Base-by-base conservation (phyloP, 352 stramenopile species). In the Globisporangium barbulae region DNA sequence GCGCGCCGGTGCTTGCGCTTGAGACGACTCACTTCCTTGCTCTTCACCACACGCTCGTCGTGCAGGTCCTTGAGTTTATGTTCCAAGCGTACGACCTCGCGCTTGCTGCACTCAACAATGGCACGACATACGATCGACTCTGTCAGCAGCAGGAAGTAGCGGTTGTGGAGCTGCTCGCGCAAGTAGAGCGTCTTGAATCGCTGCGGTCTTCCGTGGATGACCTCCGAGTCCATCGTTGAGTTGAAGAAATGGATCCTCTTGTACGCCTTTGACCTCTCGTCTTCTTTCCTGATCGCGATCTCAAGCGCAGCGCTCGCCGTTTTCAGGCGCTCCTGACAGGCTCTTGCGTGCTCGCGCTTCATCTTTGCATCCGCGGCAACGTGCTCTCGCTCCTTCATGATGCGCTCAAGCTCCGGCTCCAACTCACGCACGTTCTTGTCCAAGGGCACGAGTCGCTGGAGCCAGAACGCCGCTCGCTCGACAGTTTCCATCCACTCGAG, bases 141-240 rank as follows among this genome's bases (percentile, higher is more conserved):
- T 0, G 78, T 87, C 9, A 91, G 55, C 17, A 91, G 33, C 0
- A 69, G 62, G n/a, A 91, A 90, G 41, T 91, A 90, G 12, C 71
- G 59, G 1, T 30, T 49, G 53, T 89, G 78, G 0, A 93, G 63
- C 28, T 82, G 74, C 35, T 85, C 78, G 2, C 78, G 68, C 13
- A 92, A 52, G 48, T 91, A 93, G 4, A 53, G 12, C 0, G 83
- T 93, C 12, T 70, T 67, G 61, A 93, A 93, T 0, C 76, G 74
- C 67, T 93, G 85, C 0, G 83, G 69, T 0, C 85, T 75, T 10
- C 73, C 78, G 45, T 93, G 85, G 1, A 93, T 67, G 0, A 93
- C 81, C 33, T 76, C 72, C 0, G 83, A 93, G 48, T 92, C 85
- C 65, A 91, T 91, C 0, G 71, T 88, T 0, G 70, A 64, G 41